Conservation (phyloP, 352 stramenopile species). For the Phytophthora sp. region DNA sequence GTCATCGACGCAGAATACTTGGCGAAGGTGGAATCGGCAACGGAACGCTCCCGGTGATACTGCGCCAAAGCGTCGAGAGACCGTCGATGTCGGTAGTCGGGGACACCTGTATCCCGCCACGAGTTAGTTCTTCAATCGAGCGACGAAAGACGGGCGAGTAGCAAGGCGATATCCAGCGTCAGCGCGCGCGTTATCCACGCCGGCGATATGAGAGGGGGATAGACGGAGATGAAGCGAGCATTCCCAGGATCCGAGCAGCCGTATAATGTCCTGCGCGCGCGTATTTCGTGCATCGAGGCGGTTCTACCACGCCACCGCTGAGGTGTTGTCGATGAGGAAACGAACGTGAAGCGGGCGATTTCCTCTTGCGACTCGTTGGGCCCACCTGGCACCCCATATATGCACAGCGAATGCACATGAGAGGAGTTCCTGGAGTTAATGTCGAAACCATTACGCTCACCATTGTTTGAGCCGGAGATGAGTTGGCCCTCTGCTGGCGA, state of each 20-base stretch:
- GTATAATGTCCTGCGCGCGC: not conserved
- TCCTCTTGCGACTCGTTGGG: not conserved
- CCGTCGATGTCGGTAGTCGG: too few relatives aligned
- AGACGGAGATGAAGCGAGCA: not conserved
- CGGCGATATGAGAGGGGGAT: not conserved
- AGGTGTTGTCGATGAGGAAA: not conserved
- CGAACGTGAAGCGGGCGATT: not conserved
- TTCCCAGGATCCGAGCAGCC: not conserved
- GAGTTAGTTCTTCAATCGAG: not conserved
- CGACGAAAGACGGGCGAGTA: too few relatives aligned
- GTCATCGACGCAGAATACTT: too few relatives aligned
- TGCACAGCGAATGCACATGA: not conserved
- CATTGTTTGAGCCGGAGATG: not conserved
- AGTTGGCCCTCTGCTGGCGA: not conserved
- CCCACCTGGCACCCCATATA: not conserved
- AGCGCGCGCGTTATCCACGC: not conserved
- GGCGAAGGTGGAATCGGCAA: not conserved
- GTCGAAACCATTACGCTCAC: not conserved
- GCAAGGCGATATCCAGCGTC: not conserved
- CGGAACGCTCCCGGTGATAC: not conserved
- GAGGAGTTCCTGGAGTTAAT: constrained; percentile 2
- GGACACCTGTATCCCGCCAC: not conserved
- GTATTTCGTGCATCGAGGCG: not conserved
- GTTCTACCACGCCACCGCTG: not conserved
- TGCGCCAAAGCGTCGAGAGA: not conserved